Evolutionary conservation across 2,329 filamentous ascomycete genomes (phyloP).

Genomic region (Rhytidhysteron rufulum): DNA sequence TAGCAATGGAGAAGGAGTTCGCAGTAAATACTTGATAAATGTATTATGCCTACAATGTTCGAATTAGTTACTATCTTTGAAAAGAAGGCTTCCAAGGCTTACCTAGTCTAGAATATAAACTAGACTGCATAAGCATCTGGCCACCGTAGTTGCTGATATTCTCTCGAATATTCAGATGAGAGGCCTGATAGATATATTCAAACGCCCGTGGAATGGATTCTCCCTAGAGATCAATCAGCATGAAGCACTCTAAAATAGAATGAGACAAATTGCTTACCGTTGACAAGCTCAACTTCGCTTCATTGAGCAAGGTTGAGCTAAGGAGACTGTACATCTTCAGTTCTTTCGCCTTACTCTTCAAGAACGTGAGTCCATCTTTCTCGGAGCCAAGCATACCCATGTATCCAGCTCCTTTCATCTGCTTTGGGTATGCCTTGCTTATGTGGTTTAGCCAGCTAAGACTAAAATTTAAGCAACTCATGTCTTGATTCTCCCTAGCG

Average conservation of each 20-base stretch:
- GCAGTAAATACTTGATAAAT: slow-evolving; percentile 59
- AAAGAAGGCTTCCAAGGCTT: slow-evolving; percentile 5
- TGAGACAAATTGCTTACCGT: slow-evolving; percentile 53
- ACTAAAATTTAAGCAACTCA: slow-evolving; percentile 88
- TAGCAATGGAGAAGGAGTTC: slow-evolving; percentile 77
- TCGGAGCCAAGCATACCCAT: slow-evolving; percentile 73
- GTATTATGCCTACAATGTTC: slow-evolving; percentile 43
- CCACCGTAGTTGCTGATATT: slow-evolving; percentile 71
- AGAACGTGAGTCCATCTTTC: slow-evolving; percentile 75
- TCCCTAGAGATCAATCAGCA: slow-evolving; percentile 39
- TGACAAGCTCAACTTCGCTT: slow-evolving; percentile 74
- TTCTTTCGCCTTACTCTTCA: slow-evolving; percentile 83
- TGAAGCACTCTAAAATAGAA: background rate
- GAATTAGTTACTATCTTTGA: slow-evolving; percentile 10
- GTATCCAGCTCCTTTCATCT: slow-evolving; percentile 67
- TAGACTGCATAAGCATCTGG: slow-evolving; percentile 67
- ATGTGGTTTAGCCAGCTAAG: slow-evolving; percentile 96
- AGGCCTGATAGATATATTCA: slow-evolving; percentile 77
- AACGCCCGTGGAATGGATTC: slow-evolving; percentile 59
- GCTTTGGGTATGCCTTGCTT: slow-evolving; percentile 74
- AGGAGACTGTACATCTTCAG: slow-evolving; percentile 80
- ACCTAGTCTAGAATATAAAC: slow-evolving; percentile 74
- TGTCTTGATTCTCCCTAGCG: slow-evolving; percentile 90
- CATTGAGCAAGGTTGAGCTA: slow-evolving; percentile 77
- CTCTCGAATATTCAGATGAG: slow-evolving; percentile 74